Evolutionary conservation across 345 rosid species (phyloP).

Genomic region (Jatropha curcas): DNA sequence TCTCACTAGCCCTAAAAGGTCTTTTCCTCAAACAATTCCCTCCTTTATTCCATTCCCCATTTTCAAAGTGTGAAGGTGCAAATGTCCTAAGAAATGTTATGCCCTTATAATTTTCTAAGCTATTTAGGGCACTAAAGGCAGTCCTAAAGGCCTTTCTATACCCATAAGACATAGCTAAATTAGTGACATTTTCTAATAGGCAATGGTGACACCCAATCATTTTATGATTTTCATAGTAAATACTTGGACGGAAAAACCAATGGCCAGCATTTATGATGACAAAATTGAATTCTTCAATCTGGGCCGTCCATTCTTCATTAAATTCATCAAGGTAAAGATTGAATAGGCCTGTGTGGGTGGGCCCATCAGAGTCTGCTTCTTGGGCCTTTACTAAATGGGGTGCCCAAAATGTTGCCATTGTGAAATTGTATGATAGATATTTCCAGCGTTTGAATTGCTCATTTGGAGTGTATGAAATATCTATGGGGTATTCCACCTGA

Average conservation of each 20-base stretch:
- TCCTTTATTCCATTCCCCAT: conserved; percentile 80
- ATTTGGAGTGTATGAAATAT: conserved; percentile 51
- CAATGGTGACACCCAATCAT: conserved; percentile 69
- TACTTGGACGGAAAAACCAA: conserved; percentile 73
- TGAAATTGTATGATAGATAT: conserved; percentile 73
- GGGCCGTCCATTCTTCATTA: conserved; percentile 56
- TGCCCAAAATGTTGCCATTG: conserved; percentile 67
- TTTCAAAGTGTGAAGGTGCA: conserved; percentile 80
- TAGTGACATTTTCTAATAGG: conserved; percentile 47
- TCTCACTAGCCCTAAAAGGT: conserved; percentile 61
- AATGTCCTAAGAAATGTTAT: conserved; percentile 60
- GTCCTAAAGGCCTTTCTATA: conserved; percentile 64
- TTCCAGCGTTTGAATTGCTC: conserved; percentile 65
- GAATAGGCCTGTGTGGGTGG: conserved; percentile 45
- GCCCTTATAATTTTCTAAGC: conserved; percentile 54
- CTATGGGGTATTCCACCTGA: conserved; percentile 77
- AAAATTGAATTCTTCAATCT: conserved; percentile 57
- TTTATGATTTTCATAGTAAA: conserved; percentile 48
- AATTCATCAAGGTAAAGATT: conserved; percentile 62
- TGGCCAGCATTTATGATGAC: conserved; percentile 69
- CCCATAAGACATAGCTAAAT: conserved; percentile 60
- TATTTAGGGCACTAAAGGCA: conserved; percentile 60
- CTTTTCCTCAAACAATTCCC: conserved; percentile 62
- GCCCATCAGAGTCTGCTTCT: conserved; percentile 39
- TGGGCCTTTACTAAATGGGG: conserved; percentile 55